These are phyloP conservation scores for Saturnispora saitoi DNA, from an alignment of 805 yeast genomes.

Conservation along the genomic window DNA sequence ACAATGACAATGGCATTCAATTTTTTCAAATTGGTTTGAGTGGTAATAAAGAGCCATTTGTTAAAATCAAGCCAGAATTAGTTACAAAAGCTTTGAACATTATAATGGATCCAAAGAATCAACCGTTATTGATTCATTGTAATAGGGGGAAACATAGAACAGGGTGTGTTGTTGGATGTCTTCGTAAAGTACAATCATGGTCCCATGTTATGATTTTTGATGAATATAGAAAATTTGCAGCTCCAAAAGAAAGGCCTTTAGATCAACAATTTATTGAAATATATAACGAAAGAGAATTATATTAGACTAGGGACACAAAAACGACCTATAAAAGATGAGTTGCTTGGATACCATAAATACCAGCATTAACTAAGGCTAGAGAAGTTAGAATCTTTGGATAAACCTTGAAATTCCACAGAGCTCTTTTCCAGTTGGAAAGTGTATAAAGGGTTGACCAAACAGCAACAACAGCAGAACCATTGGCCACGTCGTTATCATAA, in stretches of 20 bases:
- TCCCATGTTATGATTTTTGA: slow-evolving; percentile 89
- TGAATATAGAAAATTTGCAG: slow-evolving; percentile 89
- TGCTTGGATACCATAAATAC: slow-evolving; percentile 38
- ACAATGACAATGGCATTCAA: slow-evolving; percentile 50
- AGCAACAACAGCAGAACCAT: slow-evolving; percentile 72
- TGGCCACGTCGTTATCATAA: slow-evolving; percentile 63
- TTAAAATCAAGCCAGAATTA: slow-evolving; percentile 54
- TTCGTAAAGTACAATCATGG: slow-evolving; percentile 86
- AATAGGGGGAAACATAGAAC: slow-evolving; percentile 96
- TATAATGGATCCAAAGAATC: slow-evolving; percentile 76
- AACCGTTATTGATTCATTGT: slow-evolving; percentile 89
- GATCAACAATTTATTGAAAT: slow-evolving; percentile 94
- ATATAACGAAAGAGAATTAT: slow-evolving; percentile 45
- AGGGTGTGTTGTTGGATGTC: slow-evolving; percentile 91
- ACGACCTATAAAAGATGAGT: not conserved
- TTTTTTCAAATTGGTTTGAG: slow-evolving; percentile 86
- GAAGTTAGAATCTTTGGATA: slow-evolving; percentile 54
- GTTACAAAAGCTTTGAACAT: slow-evolving; percentile 76
- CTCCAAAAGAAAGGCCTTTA: slow-evolving; percentile 89
- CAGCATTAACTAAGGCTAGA: slow-evolving; percentile 54
- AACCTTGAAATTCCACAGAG: slow-evolving; percentile 45
- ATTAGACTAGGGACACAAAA: not conserved
- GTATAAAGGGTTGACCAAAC: slow-evolving; percentile 78
- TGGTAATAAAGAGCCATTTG: slow-evolving; percentile 94
- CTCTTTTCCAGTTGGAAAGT: slow-evolving; percentile 58